Evolutionary conservation across 306 rosid species (phyloP).

Genomic region (Abrus pulchellus): DNA sequence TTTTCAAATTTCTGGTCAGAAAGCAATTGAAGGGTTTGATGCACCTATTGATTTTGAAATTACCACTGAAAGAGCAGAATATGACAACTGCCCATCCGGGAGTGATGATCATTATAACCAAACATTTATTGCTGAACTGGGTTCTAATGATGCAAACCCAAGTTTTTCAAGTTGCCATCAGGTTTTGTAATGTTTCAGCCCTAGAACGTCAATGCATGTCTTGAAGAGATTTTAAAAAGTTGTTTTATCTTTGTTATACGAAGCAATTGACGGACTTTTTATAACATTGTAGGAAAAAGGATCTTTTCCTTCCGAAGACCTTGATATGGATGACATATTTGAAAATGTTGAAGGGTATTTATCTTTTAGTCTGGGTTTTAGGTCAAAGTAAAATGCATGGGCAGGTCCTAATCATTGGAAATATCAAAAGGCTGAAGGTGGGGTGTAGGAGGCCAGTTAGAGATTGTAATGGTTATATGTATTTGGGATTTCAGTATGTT

Average conservation of each 20-base stretch:
- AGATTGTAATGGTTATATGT: conserved; percentile 17
- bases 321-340: conserved; percentile 61
- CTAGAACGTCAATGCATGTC: conserved; percentile 15
- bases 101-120: conserved; percentile 61
- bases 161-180: conserved; percentile 63
- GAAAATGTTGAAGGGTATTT: conserved; percentile 72
- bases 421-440: conserved; percentile 76
- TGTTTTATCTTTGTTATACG: not conserved
- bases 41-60: conserved; percentile 51
- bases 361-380: conserved; percentile 72
- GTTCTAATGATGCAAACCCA: conserved; percentile 62
- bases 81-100: conserved; percentile 60
- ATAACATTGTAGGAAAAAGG: conserved; percentile 66
- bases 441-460: conserved; percentile 27
- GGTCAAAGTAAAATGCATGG: conserved; percentile 86
- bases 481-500: conserved; percentile 31
- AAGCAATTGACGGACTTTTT: conserved; percentile 34
- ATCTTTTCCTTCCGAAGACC: conserved; percentile 57
- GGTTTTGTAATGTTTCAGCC: conserved; percentile 57
- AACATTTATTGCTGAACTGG: conserved; percentile 60
- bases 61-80: conserved; percentile 56
- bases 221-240: conserved; percentile 11
- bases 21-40: conserved; percentile 56
- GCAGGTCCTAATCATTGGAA: conserved; percentile 98
- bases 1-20: conserved; percentile 51